A percentile compares a stretch with the other conserved stretches of the same genome.
phyloP scores from a whole-genome alignment of 305 asterid genomes.

The Fraxinus dipetala region DNA sequence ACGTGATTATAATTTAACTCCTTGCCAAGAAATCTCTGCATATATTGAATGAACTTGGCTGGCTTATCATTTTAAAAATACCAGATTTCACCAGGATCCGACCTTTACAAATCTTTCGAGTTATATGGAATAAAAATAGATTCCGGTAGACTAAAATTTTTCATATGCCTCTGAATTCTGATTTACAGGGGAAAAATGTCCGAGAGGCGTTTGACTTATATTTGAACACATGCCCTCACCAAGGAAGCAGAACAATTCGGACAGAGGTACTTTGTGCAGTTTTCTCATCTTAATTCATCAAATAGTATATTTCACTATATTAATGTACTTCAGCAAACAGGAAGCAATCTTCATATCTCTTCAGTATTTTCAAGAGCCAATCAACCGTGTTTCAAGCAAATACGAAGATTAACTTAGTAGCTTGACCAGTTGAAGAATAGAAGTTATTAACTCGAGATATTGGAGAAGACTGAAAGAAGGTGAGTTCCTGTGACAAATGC shows the following conservation, averaged over 20 bases:
- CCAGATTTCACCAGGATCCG: background rate
- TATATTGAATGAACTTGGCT: background rate
- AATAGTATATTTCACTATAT: background rate
- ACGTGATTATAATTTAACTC: background rate
- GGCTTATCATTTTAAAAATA: background rate
- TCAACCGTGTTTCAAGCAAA: constrained; percentile 38
- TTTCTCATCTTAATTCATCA: background rate
- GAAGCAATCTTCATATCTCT: constrained; percentile 85
- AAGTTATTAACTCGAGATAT: background rate
- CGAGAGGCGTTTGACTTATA: constrained; percentile 62
- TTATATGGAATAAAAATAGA: background rate
- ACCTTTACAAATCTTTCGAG: background rate
- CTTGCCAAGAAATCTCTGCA: background rate
- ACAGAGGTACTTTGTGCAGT: constrained; percentile 56
- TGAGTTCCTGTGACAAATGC: background rate
- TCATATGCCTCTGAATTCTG: background rate
- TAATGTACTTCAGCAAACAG: constrained; percentile 31
- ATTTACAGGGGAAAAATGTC: constrained; percentile 65
- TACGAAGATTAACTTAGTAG: constrained; percentile 8
- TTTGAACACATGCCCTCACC: constrained; percentile 82
- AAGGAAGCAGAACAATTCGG: constrained; percentile 95
- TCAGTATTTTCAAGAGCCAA: constrained; percentile 93
- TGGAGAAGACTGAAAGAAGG: background rate
- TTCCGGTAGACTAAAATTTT: background rate
- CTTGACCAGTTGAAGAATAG: constrained; percentile 1